Evolutionary conservation across 164 flowering plant genomes (phyloP).

Genomic region (Akebia trifoliata): DNA sequence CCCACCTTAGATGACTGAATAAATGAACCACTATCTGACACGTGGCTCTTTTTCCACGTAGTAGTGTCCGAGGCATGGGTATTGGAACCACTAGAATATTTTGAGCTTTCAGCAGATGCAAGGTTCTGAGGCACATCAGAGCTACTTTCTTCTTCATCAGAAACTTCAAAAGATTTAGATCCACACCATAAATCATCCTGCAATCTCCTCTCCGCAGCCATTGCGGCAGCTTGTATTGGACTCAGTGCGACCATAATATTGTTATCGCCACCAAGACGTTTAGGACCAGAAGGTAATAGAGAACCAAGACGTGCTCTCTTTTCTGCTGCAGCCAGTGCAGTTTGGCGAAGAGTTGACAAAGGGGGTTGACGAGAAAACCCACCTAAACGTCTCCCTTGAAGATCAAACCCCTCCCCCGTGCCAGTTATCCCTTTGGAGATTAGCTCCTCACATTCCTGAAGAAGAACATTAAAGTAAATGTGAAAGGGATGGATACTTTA

Average conservation of each 20-base stretch:
- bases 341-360: slow-evolving; percentile 58
- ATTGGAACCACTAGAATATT: slow-evolving; percentile 9
- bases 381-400: slow-evolving; percentile 80
- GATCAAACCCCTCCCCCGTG: slow-evolving; percentile 80
- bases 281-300: slow-evolving; percentile 79
- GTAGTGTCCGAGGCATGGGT: slow-evolving; percentile 11
- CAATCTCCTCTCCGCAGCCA: slow-evolving; percentile 97
- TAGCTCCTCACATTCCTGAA: slow-evolving; percentile 89
- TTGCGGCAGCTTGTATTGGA: slow-evolving; percentile 98
- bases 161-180: slow-evolving; percentile 37
- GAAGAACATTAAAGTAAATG: neutral
- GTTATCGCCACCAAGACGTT: slow-evolving; percentile 86
- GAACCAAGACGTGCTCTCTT: slow-evolving; percentile 55
- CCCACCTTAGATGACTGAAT: slow-evolving; percentile 9
- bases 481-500: neutral
- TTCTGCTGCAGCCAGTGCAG: slow-evolving; percentile 76
- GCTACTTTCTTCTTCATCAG: slow-evolving; percentile 32
- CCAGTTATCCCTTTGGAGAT: slow-evolving; percentile 77
- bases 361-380: slow-evolving; percentile 73
- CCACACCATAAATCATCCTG: slow-evolving; percentile 97
- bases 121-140: slow-evolving; percentile 15
- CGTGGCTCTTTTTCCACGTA: slow-evolving; percentile 38
- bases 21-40: slow-evolving; percentile 11
- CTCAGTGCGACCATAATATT: slow-evolving; percentile 74
- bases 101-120: slow-evolving; percentile 29